These are phyloP conservation scores for Fusarium liriodendri DNA, from an alignment of 2,329 filamentous ascomycete species.

Conservation along the genomic window DNA sequence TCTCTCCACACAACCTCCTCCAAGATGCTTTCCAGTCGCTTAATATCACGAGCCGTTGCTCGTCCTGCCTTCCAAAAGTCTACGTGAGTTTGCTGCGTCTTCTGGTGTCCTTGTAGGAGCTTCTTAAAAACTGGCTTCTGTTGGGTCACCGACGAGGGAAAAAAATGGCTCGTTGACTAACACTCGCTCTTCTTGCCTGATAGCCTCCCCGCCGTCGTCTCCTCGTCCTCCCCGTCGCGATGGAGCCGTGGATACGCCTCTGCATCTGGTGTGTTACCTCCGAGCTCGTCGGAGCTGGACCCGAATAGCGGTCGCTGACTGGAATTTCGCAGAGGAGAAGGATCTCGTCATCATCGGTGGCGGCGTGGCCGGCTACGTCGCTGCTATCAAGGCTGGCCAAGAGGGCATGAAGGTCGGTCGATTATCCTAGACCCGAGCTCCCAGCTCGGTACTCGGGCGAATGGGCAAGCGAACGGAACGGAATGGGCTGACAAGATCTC, in stretches of 20 bases:
- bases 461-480: constrained; percentile 12
- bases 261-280: constrained; percentile 61
- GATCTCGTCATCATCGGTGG: constrained; percentile 98
- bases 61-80: constrained; percentile 67
- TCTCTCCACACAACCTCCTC: constrained; percentile 41
- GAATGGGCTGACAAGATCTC: constrained; percentile 26
- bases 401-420: constrained; percentile 86
- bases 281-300: constrained; percentile 18
- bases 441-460: constrained; percentile 3
- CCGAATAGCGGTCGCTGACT: constrained; percentile 34
- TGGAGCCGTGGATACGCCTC: constrained; percentile 71
- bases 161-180: constrained; percentile 41
- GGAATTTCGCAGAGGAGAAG: constrained; percentile 77
- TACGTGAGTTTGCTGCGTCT: constrained; percentile 56
- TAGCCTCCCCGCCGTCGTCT: constrained; percentile 63
- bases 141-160: constrained; percentile 16
- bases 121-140: constrained; percentile 28
- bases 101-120: constrained; percentile 14
- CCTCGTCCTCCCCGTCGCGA: constrained; percentile 59
- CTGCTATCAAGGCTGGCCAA: constrained; percentile 98
- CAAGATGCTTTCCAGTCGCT: constrained; percentile 70
- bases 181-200: constrained; percentile 11
- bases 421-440: neutral
- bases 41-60: constrained; percentile 68
- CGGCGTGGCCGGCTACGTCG: constrained; percentile 98